Evolutionary conservation across 495 filamentous ascomycete genomes (phyloP), one percentile per base, ranked within the genome.

Genomic region (Neurospora cerealis): DNA sequence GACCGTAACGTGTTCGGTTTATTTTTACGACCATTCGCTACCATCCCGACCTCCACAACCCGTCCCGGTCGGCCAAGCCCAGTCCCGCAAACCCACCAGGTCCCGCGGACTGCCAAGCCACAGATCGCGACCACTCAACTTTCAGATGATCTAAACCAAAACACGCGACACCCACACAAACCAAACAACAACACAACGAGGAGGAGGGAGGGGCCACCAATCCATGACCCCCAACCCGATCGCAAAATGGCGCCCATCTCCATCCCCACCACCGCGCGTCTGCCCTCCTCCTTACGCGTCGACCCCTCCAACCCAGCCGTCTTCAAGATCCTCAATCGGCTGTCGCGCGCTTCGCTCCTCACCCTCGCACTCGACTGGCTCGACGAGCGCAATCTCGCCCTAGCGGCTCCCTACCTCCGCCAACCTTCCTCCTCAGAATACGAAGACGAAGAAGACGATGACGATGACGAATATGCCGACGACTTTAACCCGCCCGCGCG

Each of bases 311-410:
- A 89, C 73, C 86, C 88, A 6, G 85, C 89, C 13, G 88, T 93
- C 41, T 77, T 86, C 74, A 92, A 91, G 77, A 83, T 86, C n/a
- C 82, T 97, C 15, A 83, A 81, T 69, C 90, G 89, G 39, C 87
- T 96, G 40, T 90, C 92, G 1, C 90, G 93, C 39, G 82, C 88
- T 42, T 89, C 92, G 0, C 85, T 96, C 9, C 80, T 95, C 17
- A 86, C 89, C 3, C 85, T 97, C 17, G 90, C 87, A 6, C 85
- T 92, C 28, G 82, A 88, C 81, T 97, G 93, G 93, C 87, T 96
- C 0, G 86, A 90, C 39, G 87, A 91, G 34, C 82, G 83, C 71
- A 89, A 91, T 70, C 82, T 87, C 28, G 78, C 86, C 5, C 81
- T 86, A n/a, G 90, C 89, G 37, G 76, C 79, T 0, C 90, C 91